phyloP scores from a whole-genome alignment of 2,329 filamentous ascomycete species.

The Verticillium albo-atrum region DNA sequence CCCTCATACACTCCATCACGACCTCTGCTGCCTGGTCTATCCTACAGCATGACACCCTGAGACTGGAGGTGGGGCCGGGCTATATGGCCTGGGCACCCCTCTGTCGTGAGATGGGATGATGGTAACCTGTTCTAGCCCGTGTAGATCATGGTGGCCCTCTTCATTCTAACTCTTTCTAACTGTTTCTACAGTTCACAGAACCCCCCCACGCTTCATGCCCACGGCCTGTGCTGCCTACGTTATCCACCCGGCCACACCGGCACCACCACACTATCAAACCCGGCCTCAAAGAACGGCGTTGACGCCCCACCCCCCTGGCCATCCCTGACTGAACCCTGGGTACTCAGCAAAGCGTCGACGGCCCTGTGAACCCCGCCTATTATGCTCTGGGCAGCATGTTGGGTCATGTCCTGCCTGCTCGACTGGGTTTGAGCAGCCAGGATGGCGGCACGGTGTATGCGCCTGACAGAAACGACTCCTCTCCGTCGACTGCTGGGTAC shows the following conservation, averaged over 20 bases:
- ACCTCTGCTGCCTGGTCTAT: not conserved
- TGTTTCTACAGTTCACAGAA: not conserved
- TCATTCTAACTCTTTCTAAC: not conserved
- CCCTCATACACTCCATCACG: not conserved
- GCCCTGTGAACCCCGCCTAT: not conserved
- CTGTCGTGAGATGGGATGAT: not conserved
- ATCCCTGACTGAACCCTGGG: not conserved
- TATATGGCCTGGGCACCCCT: not conserved
- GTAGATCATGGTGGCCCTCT: not conserved
- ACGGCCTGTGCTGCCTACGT: not conserved
- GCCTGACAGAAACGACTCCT: conserved; percentile 3
- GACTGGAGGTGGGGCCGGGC: not conserved
- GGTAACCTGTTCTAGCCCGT: not conserved
- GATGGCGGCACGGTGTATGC: conserved; percentile 7
- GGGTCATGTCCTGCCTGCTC: conserved; percentile 4
- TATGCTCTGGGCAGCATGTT: conserved; percentile 6
- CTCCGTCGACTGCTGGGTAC: not conserved
- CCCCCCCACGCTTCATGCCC: not conserved
- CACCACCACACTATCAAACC: not conserved
- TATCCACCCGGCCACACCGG: not conserved
- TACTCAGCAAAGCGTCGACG: not conserved
- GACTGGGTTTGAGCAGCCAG: conserved; percentile 2
- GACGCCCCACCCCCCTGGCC: not conserved
- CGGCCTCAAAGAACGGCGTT: not conserved
- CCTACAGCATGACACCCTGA: not conserved